Evolutionary conservation across 805 yeast species (phyloP), one percentile per base, ranked within the genome.

Genomic region (Maudiozyma pseudohumilis): DNA sequence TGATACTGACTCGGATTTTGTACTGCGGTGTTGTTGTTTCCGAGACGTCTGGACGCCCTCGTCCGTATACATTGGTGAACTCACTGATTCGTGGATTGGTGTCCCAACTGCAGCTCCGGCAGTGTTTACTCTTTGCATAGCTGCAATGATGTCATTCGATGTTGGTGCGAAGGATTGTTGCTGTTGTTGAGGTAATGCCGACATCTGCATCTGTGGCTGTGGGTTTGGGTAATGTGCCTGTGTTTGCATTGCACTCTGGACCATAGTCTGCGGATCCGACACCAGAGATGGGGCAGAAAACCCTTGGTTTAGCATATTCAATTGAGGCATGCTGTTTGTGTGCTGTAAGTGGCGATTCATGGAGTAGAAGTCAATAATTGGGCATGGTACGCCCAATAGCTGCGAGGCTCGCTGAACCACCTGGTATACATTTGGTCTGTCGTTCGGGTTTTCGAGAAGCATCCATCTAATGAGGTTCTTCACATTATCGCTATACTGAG

Each of bases 341-440:
- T 31, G 26, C n/a, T 28, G 23, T 19, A 36, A 13, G 24, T 31
- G 26, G 10, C 26, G n/a, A 3, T 11, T 24, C 26, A 24, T 24
- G 9, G 29, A 44, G 38, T 67, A 63, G 41, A 59, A 65, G 39
- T 66, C 62, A 12, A 51, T 49, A 11, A 67, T 55, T 20, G 71
- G 66, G 13, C 58, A 72, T 23, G 68, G 68, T 10, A 64, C 52
- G 16, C 72, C 71, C 55, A 75, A 70, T 72, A 82, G 72, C 35
- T 65, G 65, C 42, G 80, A 74, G 5, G 81, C 64, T 54, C 81
- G 88, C 35, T 75, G 83, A 22, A 83, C 56, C 18, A 81, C 63
- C 53, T 82, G 89, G 40, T 73, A 75, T 3, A 78, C 78, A 42
- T 77, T 80, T 7, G 94, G 94, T 50, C 94, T 69, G 40, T 74